phyloP scores from a whole-genome alignment of 1,284 basidiomycete species.

The Leccinum angustisporum region DNA sequence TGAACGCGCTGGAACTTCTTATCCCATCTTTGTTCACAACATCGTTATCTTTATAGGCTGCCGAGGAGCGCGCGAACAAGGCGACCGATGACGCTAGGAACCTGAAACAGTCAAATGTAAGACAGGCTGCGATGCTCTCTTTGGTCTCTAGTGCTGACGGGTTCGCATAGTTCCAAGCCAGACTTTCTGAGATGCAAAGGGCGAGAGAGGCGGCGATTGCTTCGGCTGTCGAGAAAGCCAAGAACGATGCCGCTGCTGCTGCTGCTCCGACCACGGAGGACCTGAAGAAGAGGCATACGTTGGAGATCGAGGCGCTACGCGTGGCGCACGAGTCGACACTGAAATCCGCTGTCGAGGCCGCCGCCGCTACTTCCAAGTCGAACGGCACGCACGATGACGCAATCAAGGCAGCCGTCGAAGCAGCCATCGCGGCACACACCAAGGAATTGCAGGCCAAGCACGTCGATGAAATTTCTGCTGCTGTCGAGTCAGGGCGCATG shows the following conservation, averaged over 20 bases:
- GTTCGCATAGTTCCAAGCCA: conserved; percentile 41
- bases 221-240: conserved; percentile 56
- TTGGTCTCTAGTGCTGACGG: conserved; percentile 3
- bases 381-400: conserved; percentile 26
- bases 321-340: conserved; percentile 26
- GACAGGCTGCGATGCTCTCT: conserved; percentile 5
- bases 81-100: conserved; percentile 46
- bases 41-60: conserved; percentile 35
- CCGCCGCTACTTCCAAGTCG: no score
- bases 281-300: conserved; percentile 50
- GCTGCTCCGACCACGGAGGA: conserved; percentile 37
- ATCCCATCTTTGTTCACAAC: background rate
- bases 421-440: conserved; percentile 51
- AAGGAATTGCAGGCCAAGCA: conserved; percentile 46
- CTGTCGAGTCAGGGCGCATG: conserved; percentile 64
- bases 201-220: conserved; percentile 44
- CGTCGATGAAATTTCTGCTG: conserved; percentile 56
- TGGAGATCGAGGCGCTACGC: conserved; percentile 57
- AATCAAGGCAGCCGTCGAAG: conserved; percentile 45
- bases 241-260: conserved; percentile 38
- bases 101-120: conserved; percentile 38
- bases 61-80: conserved; percentile 48
- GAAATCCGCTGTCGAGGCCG: no score
- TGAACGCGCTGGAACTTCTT: background rate
- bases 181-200: conserved; percentile 39